phyloP scores from a whole-genome alignment of 2,329 filamentous ascomycete genomes.

The Coniella lustricola region DNA sequence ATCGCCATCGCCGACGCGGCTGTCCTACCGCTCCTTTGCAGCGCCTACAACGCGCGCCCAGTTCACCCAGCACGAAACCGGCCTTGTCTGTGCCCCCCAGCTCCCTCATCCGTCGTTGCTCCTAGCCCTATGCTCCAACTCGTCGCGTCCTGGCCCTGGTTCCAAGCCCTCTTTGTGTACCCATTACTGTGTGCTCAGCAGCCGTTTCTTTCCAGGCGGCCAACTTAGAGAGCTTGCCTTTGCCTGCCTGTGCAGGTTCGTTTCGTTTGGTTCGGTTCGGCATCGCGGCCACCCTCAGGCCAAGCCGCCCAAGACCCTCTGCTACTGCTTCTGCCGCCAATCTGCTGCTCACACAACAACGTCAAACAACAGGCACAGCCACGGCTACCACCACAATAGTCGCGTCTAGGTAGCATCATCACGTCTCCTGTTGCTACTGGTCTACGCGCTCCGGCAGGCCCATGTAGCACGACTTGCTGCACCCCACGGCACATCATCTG shows the following conservation, averaged over 20 bases:
- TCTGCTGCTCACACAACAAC: no score
- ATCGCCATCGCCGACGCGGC: no score
- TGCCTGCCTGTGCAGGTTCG: no score
- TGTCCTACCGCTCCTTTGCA: background rate
- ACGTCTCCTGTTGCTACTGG: constrained; percentile 4
- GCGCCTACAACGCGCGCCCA: constrained; percentile 1
- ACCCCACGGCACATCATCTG: constrained; percentile 6
- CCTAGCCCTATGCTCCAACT: background rate
- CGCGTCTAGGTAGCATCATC: constrained; percentile 3
- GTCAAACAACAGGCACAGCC: background rate
- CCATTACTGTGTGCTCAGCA: no score
- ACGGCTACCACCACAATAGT: background rate
- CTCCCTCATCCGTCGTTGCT: background rate
- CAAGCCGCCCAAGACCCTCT: no score
- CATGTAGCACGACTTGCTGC: constrained; percentile 13
- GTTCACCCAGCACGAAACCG: background rate
- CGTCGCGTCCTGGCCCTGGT: no score
- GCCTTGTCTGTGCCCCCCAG: constrained; percentile 2
- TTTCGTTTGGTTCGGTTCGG: no score
- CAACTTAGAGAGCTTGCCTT: no score
- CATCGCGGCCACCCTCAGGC: no score
- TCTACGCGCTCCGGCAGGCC: background rate
- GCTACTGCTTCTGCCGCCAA: no score
- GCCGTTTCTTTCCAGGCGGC: no score
- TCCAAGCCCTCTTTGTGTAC: no score